These are phyloP conservation scores for Boletus pseudopeckii DNA, from an alignment of 768 basidiomycete genomes.

Conservation along the genomic window DNA sequence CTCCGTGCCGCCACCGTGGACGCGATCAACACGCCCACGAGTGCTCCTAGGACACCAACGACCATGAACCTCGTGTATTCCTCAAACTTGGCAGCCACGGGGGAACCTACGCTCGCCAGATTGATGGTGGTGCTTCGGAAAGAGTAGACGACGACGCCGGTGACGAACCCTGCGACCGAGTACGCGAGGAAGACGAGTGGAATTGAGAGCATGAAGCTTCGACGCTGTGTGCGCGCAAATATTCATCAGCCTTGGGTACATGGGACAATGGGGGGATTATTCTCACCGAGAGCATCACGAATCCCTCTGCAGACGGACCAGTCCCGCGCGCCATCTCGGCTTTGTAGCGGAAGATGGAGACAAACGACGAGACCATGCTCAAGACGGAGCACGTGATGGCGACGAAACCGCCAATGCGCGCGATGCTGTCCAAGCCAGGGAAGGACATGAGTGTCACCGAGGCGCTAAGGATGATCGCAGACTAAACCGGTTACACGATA, in stretches of 20 bases:
- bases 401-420: slow-evolving; percentile 63
- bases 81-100: slow-evolving; percentile 44
- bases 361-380: slow-evolving; percentile 65
- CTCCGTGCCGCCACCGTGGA: slow-evolving; percentile 37
- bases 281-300: slow-evolving; percentile 51
- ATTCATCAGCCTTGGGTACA: background rate
- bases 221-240: slow-evolving; percentile 31
- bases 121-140: slow-evolving; percentile 49
- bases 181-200: slow-evolving; percentile 74
- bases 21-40: slow-evolving; percentile 59
- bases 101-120: slow-evolving; percentile 30
- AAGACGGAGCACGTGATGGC: slow-evolving; percentile 66
- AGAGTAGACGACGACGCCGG: slow-evolving; percentile 62
- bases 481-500: slow-evolving; percentile 39
- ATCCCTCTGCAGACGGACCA: slow-evolving; percentile 47
- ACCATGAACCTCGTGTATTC: slow-evolving; percentile 63
- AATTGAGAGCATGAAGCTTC: slow-evolving; percentile 61
- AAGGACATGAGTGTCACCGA: slow-evolving; percentile 80
- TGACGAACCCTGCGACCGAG: slow-evolving; percentile 64
- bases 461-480: slow-evolving; percentile 75
- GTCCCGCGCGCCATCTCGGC: slow-evolving; percentile 54
- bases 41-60: slow-evolving; percentile 59
- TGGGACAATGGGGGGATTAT: background rate
- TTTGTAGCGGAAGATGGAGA: slow-evolving; percentile 70
- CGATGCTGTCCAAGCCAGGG: slow-evolving; percentile 63